Evolutionary conservation across 176 grass and related monocot genomes (phyloP).

Genomic region (Melocanna baccifera): DNA sequence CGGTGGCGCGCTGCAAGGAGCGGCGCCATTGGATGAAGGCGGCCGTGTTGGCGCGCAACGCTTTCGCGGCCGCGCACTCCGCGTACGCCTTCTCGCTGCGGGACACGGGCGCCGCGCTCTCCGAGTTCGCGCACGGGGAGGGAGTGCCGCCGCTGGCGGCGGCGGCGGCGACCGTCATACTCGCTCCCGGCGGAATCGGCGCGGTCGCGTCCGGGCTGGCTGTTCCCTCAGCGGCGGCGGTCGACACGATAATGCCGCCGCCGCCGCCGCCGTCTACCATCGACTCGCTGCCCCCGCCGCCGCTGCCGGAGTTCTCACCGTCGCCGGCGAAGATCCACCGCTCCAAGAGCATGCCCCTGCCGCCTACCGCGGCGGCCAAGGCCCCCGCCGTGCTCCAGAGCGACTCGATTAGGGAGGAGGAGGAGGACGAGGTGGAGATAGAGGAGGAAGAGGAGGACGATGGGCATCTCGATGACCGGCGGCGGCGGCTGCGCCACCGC

Average conservation of each 20-base stretch:
- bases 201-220: background rate
- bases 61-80: conserved; percentile 83
- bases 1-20: conserved; percentile 86
- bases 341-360: conserved; percentile 84
- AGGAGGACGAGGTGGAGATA: conserved; percentile 37
- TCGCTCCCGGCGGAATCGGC: background rate
- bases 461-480: conserved; percentile 41
- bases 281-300: conserved; percentile 65
- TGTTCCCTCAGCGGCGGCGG: background rate
- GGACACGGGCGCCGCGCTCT: conserved; percentile 80
- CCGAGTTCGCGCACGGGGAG: conserved; percentile 82
- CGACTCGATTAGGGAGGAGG: conserved; percentile 72
- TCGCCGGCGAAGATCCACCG: conserved; percentile 78
- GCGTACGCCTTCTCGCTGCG: conserved; percentile 64
- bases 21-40: conserved; percentile 73
- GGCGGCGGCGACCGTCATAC: background rate
- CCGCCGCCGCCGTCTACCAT: conserved; percentile 41
- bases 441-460: conserved; percentile 54
- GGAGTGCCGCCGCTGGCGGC: conserved; percentile 26
- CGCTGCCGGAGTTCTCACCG: conserved; percentile 78
- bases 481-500: conserved; percentile 36
- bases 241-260: conserved; percentile 30
- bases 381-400: conserved; percentile 32
- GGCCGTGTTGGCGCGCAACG: conserved; percentile 69
- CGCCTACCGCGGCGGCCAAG: conserved; percentile 32